Percentiles rank a stretch among this genome's conserved stretches.
phyloP scores from a whole-genome alignment of 2,329 filamentous ascomycete genomes.

The Sarocladiaceae sp. region DNA sequence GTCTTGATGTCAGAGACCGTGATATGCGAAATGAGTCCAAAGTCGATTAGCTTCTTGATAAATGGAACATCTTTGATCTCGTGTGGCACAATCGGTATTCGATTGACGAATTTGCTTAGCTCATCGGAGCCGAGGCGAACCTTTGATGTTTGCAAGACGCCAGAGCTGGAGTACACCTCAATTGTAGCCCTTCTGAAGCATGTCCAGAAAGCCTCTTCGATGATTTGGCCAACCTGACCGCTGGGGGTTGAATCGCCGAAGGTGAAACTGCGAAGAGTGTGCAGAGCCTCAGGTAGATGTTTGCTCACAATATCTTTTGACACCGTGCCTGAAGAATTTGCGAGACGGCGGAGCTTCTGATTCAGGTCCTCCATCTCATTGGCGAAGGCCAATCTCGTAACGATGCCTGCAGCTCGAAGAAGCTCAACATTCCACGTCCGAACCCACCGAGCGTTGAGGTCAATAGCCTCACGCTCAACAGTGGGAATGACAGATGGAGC shows the following conservation, averaged over 20 bases:
- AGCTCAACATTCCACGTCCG: conserved; percentile 94
- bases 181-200: conserved; percentile 77
- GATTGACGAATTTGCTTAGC: conserved; percentile 68
- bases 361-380: conserved; percentile 79
- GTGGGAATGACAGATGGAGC: conserved; percentile 95
- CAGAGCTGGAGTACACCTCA: conserved; percentile 81
- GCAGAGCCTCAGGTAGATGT: conserved; percentile 71
- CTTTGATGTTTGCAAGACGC: conserved; percentile 75
- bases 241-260: conserved; percentile 89
- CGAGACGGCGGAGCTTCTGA: conserved; percentile 45
- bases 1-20: conserved; percentile 79
- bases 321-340: conserved; percentile 43
- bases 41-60: conserved; percentile 72
- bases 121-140: conserved; percentile 70
- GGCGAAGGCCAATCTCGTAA: conserved; percentile 79
- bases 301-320: conserved; percentile 57
- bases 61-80: conserved; percentile 69
- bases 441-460: conserved; percentile 92
- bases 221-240: conserved; percentile 71
- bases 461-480: conserved; percentile 93
- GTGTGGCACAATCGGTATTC: conserved; percentile 79
- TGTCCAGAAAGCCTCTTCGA: conserved; percentile 95
- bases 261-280: conserved; percentile 80
- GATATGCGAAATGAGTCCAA: conserved; percentile 80
- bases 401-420: conserved; percentile 82